Base-by-base conservation (phyloP, 208 protist genomes). In the Plasmodiophora brassicae region DNA sequence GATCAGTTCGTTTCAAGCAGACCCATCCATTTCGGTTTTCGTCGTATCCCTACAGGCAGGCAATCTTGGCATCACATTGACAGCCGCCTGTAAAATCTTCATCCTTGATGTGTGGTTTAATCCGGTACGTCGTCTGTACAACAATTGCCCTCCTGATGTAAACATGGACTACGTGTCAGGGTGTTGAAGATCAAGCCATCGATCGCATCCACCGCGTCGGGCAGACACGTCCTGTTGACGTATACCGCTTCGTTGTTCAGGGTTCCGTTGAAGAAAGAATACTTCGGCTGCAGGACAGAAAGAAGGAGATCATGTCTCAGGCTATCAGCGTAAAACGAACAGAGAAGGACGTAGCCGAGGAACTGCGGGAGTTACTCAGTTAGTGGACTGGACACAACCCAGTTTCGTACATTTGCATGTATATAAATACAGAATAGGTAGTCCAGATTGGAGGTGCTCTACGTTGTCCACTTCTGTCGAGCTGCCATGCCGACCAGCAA, bases 21-120 rank as follows among this genome's bases (percentile, higher is more conserved):
- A 93, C 43, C 8, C 0, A n/a, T 5, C 32, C 0, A 41, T 89
- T 22, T 45, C 72, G 5, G 91, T 95, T 38, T 94, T 98, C 39
- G 91, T 98, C 44, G 95, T 97, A 5, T 98, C 96, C 78, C 96
- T 98, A 86, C 96, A 96, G 10, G 95, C 96, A 22, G 98, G 96
- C 25, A 97, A 97, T 65, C 94, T 98, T 38, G 98, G 98, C 5
- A 92, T 99, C 1, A 99, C 99, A 85, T 94, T 99, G 20, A 98
- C 96, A 0, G 94, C 93, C 1, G 98, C 98, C 0, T 98, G 96
- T 84, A 93, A 97, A 54, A 96, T 98, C 0, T 91, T 98, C 38
- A 90, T 99, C 0, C 0, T 93, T 1, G 93, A 94, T 78, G 88
- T 92, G 25, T 93, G 89, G 90, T 91, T 28, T n/a, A 88, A 88